Base-by-base conservation (phyloP, 164 flowering plant genomes). In the Macadamia integrifolia region DNA sequence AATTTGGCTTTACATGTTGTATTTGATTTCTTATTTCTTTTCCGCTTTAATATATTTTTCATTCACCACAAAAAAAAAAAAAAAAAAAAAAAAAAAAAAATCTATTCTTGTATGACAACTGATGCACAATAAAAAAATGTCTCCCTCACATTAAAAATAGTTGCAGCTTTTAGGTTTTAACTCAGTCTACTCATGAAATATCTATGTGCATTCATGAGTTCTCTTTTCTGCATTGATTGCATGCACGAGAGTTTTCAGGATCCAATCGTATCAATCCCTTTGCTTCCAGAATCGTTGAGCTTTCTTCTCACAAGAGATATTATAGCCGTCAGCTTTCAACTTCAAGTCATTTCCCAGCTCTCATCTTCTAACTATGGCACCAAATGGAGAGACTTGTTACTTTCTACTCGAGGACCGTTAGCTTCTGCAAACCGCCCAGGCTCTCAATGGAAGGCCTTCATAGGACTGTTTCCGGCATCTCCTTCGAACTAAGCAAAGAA, bases 391-490 rank as follows among this genome's bases (percentile, higher is more conserved):
- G 69, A 2, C 61, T 81, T 6, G 75, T 70, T 0, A 66, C 71
- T 58, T 52, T 80, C 49, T 72, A 55, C 65, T 53, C 77, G 0
- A 79, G 75, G 60, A 61, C 15, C 68, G 76, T 67, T 43, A 69
- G 42, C 70, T 70, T 77, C 62, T 50, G 75, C 43, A 84, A 80
- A 77, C 88, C 91, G 12, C 81, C 85, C 40, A 81, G 69, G 28
- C 83, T 83, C 9, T 72, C 92, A 3, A 80, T 74, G 31, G 79
- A 84, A 32, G 68, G 72, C 69, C 85, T 91, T 30, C 83, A 88
- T 2, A 75, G 97, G 62, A 80, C 91, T 1, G 48, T 79, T 5
- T 92, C 97, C 0, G 97, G 88, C 67, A 74, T 89, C 42, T 82
- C 92, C 1, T 83, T 76, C 13, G 83, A 87, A 58, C 68, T 89